Evolutionary conservation across 1,139 yeast species (phyloP), one percentile per base, ranked within the genome.

Genomic region (Pichia sp.): DNA sequence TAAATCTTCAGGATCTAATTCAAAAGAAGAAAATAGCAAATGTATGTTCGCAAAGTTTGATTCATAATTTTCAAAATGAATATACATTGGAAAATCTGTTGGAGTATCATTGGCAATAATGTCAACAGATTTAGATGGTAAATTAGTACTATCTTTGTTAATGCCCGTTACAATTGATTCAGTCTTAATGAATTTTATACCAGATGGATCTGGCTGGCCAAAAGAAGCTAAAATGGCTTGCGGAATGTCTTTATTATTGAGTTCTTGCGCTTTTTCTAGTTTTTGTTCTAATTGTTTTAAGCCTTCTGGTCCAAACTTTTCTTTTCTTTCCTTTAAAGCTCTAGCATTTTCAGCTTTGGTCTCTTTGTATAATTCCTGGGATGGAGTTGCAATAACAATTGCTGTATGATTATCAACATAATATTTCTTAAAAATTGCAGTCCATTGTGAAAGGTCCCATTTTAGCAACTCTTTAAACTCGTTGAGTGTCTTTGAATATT

Each of bases 21-120:
- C 69, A 8, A 75, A 68, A 0, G 95, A 76, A 1, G 94, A 80
- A 57, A 86, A 63, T 30, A 84, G 66, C 31, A 87, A 61, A 50
- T 80, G 76, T 24, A 87, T 70, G n/a, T 85, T 79, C 25, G 87
- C 78, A 61, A 92, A 92, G 57, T 85, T 81, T 2, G 97, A 86
- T 45, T 80, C 75, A 60, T 78, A 84, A 51, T 82, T 78, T 63
- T 92, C 97, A 55, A 85, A 75, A 59, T 89, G 95, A 45, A 89
- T 63, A 52, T 79, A 82, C 35, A 89, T 63, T 7, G 95, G 90
- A 53, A 82, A 74, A 33, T 72, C 67, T 1, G 55, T 52, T 8
- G 82, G 81, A 1, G 71, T 59, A 51, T 74, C 78, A 1, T 56
- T 53, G 43, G 62, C 58, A 35, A 77, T 58, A 5, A 53, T 56